Conservation (phyloP, 1,284 basidiomycete species). For the Exobasidium cylindrosporum region DNA sequence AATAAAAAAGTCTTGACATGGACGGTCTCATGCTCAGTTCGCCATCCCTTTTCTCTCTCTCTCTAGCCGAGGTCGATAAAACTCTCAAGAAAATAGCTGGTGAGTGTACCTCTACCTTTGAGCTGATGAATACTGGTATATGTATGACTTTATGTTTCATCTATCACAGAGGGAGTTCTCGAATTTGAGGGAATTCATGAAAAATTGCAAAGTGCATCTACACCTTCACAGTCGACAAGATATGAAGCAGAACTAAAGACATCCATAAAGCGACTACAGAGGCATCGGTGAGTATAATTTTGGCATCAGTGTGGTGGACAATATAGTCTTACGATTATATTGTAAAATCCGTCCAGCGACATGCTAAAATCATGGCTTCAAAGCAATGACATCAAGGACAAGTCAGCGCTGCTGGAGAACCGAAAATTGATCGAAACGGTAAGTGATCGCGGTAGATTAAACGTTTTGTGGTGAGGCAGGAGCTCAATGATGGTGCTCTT, state of each 20-base stretch:
- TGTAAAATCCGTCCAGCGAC: conserved; percentile 59
- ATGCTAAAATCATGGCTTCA: conserved; percentile 99
- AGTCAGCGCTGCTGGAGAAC: conserved; percentile 86
- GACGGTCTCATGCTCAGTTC: too few species aligned
- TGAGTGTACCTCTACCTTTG: neutral
- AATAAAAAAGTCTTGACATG: too few species aligned
- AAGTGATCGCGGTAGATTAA: conserved; percentile 54
- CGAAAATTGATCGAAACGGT: conserved; percentile 95
- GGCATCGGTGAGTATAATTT: conserved; percentile 68
- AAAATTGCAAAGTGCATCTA: conserved; percentile 50
- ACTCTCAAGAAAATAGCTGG: conserved; percentile 50
- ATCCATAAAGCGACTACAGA: conserved; percentile 85
- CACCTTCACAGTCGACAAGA: conserved; percentile 55
- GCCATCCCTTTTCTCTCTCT: conserved; percentile 9
- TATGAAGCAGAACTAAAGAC: conserved; percentile 56
- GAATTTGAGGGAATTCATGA: conserved; percentile 54
- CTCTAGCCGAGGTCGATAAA: conserved; percentile 52
- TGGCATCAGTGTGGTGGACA: neutral
- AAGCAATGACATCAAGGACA: conserved; percentile 99
- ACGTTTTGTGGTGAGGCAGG: neutral
- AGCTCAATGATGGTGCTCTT: too few species aligned
- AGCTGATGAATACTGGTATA: neutral
- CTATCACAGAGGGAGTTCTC: conserved; percentile 49
- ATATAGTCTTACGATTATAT: neutral
- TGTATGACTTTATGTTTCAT: neutral